These are phyloP conservation scores for Ophiostoma himal-ulmi DNA, from an alignment of 2,329 filamentous ascomycete species.

Conservation along the genomic window DNA sequence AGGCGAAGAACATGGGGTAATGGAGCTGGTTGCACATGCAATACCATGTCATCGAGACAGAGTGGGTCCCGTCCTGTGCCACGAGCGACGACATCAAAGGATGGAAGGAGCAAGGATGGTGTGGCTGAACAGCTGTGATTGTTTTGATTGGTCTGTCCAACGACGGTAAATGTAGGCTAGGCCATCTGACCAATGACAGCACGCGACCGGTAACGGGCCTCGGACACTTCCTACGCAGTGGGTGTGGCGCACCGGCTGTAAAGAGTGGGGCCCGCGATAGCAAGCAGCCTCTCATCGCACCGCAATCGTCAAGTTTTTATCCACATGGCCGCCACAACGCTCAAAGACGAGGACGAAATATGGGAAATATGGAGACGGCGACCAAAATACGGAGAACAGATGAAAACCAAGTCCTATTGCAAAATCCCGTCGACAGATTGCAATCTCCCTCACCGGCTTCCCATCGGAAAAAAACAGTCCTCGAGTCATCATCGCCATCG, in stretches of 20 bases:
- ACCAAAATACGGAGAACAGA: constrained; percentile 14
- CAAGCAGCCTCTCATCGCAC: background rate
- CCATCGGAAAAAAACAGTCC: background rate
- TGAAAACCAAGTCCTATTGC: constrained; percentile 1
- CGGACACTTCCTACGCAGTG: background rate
- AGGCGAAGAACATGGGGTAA: constrained; percentile 12
- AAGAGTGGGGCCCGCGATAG: background rate
- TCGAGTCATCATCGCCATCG: background rate
- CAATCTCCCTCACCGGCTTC: background rate
- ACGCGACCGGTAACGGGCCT: background rate
- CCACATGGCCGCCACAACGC: constrained; percentile 2
- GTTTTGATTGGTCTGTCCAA: background rate
- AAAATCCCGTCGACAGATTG: constrained; percentile 3
- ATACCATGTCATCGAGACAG: background rate
- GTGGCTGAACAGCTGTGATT: background rate
- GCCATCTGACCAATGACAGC: background rate
- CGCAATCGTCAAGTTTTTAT: background rate
- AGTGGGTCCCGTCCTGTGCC: background rate
- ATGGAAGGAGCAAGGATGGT: background rate
- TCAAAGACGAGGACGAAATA: background rate
- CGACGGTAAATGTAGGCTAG: background rate
- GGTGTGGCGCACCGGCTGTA: constrained; percentile 5
- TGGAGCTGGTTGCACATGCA: background rate
- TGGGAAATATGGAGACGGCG: constrained; percentile 8
- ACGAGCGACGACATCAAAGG: background rate